phyloP scores from a whole-genome alignment of 805 yeast species.

The Kluyveromyces aestuarii region DNA sequence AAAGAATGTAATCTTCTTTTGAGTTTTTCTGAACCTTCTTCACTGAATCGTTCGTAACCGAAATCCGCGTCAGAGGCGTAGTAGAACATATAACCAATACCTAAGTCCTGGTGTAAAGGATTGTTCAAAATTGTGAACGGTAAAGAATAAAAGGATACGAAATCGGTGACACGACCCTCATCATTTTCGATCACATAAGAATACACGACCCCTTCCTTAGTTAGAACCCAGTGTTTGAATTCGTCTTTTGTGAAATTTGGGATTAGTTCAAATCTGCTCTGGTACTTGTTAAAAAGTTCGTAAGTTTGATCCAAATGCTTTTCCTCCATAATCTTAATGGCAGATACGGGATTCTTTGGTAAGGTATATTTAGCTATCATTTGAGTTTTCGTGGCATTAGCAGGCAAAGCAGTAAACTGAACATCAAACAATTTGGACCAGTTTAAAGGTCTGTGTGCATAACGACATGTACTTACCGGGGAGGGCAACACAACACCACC shows the following conservation, averaged over 20 bases:
- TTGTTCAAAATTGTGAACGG: slow-evolving; percentile 79
- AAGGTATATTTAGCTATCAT: slow-evolving; percentile 64
- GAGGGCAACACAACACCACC: slow-evolving; percentile 88
- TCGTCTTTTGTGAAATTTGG: slow-evolving; percentile 56
- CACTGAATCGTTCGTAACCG: slow-evolving; percentile 30
- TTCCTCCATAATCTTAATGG: slow-evolving; percentile 42
- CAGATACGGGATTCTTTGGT: slow-evolving; percentile 44
- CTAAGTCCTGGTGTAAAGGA: slow-evolving; percentile 53
- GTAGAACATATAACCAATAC: slow-evolving; percentile 83
- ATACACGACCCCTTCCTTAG: slow-evolving; percentile 53
- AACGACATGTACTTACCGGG: slow-evolving; percentile 83
- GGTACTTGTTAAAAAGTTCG: slow-evolving; percentile 51
- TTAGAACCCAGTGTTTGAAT: slow-evolving; percentile 73
- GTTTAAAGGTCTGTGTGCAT: slow-evolving; percentile 87
- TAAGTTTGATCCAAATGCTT: slow-evolving; percentile 59
- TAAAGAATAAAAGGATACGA: slow-evolving; percentile 78
- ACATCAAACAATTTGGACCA: slow-evolving; percentile 87
- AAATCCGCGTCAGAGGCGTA: slow-evolving; percentile 69
- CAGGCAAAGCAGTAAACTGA: slow-evolving; percentile 79
- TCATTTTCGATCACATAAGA: slow-evolving; percentile 64
- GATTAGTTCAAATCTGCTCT: slow-evolving; percentile 59
- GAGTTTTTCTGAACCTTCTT: slow-evolving; percentile 35
- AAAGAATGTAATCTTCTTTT: slow-evolving; percentile 51
- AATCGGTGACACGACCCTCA: slow-evolving; percentile 66
- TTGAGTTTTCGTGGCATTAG: slow-evolving; percentile 54